Evolutionary conservation across 768 basidiomycete species (phyloP).

Genomic region (Tephrocybe rancida): DNA sequence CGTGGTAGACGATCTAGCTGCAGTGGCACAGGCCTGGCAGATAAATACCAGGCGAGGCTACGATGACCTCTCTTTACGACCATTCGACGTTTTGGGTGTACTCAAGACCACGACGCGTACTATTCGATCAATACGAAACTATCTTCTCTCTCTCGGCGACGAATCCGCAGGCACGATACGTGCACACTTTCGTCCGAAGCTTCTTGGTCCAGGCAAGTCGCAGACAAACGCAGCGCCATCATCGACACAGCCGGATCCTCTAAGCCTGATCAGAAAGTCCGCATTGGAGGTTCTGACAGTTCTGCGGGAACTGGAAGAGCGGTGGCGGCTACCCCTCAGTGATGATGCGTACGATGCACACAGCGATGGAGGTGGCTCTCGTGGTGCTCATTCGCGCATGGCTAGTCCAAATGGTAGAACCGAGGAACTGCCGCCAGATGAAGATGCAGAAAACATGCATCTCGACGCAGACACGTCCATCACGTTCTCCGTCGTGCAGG

Average conservation of each 20-base stretch:
- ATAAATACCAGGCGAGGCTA: conserved; percentile 34
- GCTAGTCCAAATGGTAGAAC: conserved; percentile 39
- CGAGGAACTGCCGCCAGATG: conserved; percentile 41
- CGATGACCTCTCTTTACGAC: conserved; percentile 8
- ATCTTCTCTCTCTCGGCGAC: conserved; percentile 80
- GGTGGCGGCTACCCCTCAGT: conserved; percentile 69
- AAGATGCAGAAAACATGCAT: conserved; percentile 26
- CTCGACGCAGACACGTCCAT: conserved; percentile 64
- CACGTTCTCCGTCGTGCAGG: conserved; percentile 69
- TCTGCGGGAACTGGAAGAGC: conserved; percentile 81
- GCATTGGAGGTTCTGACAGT: conserved; percentile 84
- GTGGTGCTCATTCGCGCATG: conserved; percentile 41
- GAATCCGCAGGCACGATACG: conserved; percentile 61
- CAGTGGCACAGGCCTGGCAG: conserved; percentile 66
- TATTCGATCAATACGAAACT: conserved; percentile 83
- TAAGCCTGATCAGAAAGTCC: conserved; percentile 70
- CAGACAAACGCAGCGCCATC: conserved; percentile 31
- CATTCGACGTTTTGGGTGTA: conserved; percentile 65
- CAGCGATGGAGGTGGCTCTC: conserved; percentile 62
- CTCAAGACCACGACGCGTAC: conserved; percentile 81
- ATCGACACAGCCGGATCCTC: conserved; percentile 50
- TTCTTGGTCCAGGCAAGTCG: conserved; percentile 41
- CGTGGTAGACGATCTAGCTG: conserved; percentile 72
- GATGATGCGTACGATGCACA: conserved; percentile 86
- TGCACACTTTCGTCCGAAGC: conserved; percentile 59